Base-by-base conservation (phyloP, 345 rosid species). In the Gossypium rotundifolium region DNA sequence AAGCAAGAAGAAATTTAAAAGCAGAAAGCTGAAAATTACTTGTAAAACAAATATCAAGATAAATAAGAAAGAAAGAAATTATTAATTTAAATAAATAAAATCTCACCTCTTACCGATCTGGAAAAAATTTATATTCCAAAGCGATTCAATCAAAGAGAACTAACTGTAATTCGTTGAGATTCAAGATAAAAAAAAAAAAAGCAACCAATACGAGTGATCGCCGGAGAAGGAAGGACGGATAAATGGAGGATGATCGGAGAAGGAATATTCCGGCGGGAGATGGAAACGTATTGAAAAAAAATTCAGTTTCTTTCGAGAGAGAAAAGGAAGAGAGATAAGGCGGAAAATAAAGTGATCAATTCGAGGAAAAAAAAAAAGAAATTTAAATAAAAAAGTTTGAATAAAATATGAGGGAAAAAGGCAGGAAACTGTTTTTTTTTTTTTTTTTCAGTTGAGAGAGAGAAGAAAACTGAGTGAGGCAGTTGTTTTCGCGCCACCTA, bases 401-500 rank as follows among this genome's bases (percentile, higher is more conserved):
- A 64, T 46, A 76, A 62, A 20, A 72, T 17, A 46, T 58, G 64
- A 55, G 49, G 59, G 62, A 64, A 76, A 40, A 63, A 33, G 7
- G 40, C 40, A 5, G 79, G 71, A 71, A 69, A 59, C 81, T 76
- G 84, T 84, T 80, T 72, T 79, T 33, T 33, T 29, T 27, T 25
- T 25, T 27, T 33, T 33, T 33, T 33, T 33, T 77, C 83, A 65
- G 79, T 62, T 53, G 38, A 6, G 77, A 78, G 81, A 76, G 76
- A 55, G 60, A 55, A 9, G 60, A 20, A 57, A 23, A 75, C 60
- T 25, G 29, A 63, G 25, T 11, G 45, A 62, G 80, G 87, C 74
- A 86, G 96, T 83, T 83, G 79, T 80, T 89, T 90, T 89, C 90
- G 94, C 96, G 96, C 96, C 94, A 88, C 94, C 91, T 78, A 77